Conservation (phyloP, 1,284 basidiomycete genomes). For the Coniferiporia sulphurascens region DNA sequence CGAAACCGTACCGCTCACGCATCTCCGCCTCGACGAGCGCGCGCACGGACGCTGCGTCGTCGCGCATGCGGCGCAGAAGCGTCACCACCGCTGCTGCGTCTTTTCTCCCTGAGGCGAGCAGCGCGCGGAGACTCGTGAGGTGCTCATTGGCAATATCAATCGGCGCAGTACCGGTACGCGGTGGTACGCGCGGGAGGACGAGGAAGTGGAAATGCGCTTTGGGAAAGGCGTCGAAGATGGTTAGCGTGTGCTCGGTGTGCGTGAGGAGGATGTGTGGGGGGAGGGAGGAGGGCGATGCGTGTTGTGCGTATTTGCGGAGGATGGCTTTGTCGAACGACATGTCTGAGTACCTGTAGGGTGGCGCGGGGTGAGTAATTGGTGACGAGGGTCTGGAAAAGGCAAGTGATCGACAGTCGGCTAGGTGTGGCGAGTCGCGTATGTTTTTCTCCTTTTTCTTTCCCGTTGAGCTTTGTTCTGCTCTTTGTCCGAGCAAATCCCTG, state of each 20-base stretch:
- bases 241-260: slow-evolving; percentile 57
- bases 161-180: background rate
- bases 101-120: slow-evolving; percentile 45
- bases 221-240: slow-evolving; percentile 81
- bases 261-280: slow-evolving; percentile 60
- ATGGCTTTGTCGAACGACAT: slow-evolving; percentile 29
- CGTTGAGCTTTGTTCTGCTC: background rate
- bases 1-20: slow-evolving; percentile 69
- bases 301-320: slow-evolving; percentile 59
- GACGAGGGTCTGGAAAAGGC: background rate
- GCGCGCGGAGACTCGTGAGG: slow-evolving; percentile 52
- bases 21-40: slow-evolving; percentile 78
- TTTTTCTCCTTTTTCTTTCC: background rate
- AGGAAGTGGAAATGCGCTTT: slow-evolving; percentile 86
- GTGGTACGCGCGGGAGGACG: slow-evolving; percentile 36
- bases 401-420: background rate
- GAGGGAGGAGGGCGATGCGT: slow-evolving; percentile 44
- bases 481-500: too few species aligned
- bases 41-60: slow-evolving; percentile 51
- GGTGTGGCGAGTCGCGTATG: background rate
- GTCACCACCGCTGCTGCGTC: slow-evolving; percentile 47
- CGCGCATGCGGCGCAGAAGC: slow-evolving; percentile 52
- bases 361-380: too few species aligned
- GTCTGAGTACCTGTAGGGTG: too few species aligned
- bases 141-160: slow-evolving; percentile 31